Conservation (phyloP, 2,329 filamentous ascomycete genomes). For the Rhinocladiella similis region DNA sequence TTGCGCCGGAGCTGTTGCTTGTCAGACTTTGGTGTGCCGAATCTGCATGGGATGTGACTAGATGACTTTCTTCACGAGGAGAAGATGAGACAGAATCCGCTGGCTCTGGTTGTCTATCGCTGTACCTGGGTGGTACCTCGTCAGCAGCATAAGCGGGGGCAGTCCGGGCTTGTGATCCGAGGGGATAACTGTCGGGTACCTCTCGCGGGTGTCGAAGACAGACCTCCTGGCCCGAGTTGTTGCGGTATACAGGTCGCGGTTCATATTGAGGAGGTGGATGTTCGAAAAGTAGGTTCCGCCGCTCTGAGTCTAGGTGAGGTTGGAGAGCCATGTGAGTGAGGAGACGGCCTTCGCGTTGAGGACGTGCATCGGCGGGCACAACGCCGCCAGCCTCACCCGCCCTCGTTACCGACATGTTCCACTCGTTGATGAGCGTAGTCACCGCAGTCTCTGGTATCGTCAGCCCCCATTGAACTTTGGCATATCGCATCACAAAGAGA, state of each 20-base stretch:
- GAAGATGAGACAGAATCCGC: no score
- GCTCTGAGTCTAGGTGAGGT: background rate
- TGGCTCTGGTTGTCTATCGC: no score
- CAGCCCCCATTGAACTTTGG: background rate
- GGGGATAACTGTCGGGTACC: background rate
- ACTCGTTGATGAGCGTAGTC: background rate
- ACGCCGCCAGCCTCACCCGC: background rate
- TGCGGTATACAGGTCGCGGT: constrained; percentile 3
- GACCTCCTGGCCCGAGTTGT: background rate
- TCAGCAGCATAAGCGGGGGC: background rate
- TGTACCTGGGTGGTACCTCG: constrained; percentile 2
- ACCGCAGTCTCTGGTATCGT: background rate
- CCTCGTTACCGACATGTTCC: background rate
- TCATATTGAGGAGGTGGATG: constrained; percentile 14
- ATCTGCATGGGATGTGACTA: no score
- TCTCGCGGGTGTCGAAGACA: constrained; percentile 12
- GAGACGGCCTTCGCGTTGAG: constrained; percentile 4
- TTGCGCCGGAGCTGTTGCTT: no score
- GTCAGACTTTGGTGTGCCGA: no score
- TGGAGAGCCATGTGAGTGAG: background rate
- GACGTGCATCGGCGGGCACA: constrained; percentile 1
- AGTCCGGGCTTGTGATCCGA: background rate
- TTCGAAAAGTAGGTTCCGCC: background rate
- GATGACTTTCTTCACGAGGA: no score
- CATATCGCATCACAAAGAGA: background rate